Evolutionary conservation across 352 stramenopile genomes (phyloP).

Genomic region (Phytophthora pinifolia): DNA sequence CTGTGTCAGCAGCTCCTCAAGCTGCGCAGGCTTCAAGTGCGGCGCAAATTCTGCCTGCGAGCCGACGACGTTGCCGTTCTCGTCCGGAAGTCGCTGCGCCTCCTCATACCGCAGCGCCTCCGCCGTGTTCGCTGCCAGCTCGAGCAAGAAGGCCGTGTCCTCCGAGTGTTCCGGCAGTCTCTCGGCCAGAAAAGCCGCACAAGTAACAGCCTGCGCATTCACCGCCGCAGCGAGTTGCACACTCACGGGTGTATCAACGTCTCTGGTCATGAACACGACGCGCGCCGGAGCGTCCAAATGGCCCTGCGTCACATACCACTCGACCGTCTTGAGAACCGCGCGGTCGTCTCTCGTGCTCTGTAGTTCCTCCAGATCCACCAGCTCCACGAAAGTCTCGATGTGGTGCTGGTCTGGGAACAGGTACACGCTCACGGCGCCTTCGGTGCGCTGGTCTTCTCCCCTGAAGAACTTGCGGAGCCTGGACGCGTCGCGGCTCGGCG

Average conservation of each 20-base stretch:
- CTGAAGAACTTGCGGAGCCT: conserved; percentile 70
- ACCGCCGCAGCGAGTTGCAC: conserved; percentile 37
- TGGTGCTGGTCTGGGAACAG: conserved; percentile 80
- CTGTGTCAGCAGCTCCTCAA: conserved; percentile 36
- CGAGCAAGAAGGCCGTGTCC: conserved; percentile 44
- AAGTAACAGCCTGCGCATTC: conserved; percentile 59
- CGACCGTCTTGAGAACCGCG: conserved; percentile 57
- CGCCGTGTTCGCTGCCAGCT: conserved; percentile 62
- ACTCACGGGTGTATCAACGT: conserved; percentile 44
- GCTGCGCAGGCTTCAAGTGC: conserved; percentile 39
- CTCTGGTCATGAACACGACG: conserved; percentile 61
- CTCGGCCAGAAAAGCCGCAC: conserved; percentile 47
- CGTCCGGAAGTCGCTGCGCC: conserved; percentile 29
- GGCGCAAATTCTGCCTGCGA: conserved; percentile 51
- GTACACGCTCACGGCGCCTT: conserved; percentile 47
- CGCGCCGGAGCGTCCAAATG: conserved; percentile 40
- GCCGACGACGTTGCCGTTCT: conserved; percentile 25
- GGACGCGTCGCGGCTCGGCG: conserved; percentile 60
- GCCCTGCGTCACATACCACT: conserved; percentile 53
- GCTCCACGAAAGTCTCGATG: conserved; percentile 50
- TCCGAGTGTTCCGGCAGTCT: conserved; percentile 33
- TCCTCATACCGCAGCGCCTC: conserved; percentile 56
- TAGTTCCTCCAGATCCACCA: conserved; percentile 38
- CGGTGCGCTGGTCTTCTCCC: conserved; percentile 46
- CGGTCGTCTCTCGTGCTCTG: conserved; percentile 39